These are phyloP conservation scores for Camelina neglecta DNA, from an alignment of 345 rosid species.

Conservation along the genomic window DNA sequence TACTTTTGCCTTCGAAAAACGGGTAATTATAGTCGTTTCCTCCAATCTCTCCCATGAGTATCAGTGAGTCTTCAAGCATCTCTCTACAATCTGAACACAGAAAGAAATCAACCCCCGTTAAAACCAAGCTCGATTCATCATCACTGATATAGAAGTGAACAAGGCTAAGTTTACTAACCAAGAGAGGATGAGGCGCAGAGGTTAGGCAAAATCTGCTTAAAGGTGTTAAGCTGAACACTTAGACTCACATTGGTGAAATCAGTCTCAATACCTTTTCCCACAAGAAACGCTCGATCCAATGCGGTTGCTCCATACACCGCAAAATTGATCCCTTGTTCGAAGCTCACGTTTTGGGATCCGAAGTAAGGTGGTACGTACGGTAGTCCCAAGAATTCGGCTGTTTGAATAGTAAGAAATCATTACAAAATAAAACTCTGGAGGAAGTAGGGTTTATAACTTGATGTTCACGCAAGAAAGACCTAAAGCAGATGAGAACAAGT, in stretches of 20 bases:
- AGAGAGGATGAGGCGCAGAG: constrained; percentile 47
- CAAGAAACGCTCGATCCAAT: constrained; percentile 41
- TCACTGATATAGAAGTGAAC: not conserved
- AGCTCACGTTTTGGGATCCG: constrained; percentile 43
- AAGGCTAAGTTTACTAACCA: constrained; percentile 22
- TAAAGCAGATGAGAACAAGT: not conserved
- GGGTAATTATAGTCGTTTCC: constrained; percentile 57
- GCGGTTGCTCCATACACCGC: constrained; percentile 64
- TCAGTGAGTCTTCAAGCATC: constrained; percentile 43
- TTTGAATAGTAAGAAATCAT: not conserved
- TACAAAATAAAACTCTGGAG: not conserved
- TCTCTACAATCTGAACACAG: constrained; percentile 44
- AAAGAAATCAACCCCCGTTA: not conserved
- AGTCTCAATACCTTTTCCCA: constrained; percentile 43
- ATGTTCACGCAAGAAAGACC: not conserved
- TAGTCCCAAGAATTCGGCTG: constrained; percentile 53
- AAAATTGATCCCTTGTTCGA: constrained; percentile 54
- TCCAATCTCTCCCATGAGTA: constrained; percentile 66
- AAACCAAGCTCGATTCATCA: not conserved
- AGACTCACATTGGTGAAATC: constrained; percentile 44
- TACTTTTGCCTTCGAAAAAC: constrained; percentile 32
- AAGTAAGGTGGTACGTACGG: constrained; percentile 50
- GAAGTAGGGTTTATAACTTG: constrained; percentile 13
- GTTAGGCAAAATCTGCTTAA: constrained; percentile 52
- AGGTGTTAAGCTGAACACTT: constrained; percentile 47